Base-by-base conservation (phyloP, 495 filamentous ascomycete species). In the Aspergillus egyptiacus region DNA sequence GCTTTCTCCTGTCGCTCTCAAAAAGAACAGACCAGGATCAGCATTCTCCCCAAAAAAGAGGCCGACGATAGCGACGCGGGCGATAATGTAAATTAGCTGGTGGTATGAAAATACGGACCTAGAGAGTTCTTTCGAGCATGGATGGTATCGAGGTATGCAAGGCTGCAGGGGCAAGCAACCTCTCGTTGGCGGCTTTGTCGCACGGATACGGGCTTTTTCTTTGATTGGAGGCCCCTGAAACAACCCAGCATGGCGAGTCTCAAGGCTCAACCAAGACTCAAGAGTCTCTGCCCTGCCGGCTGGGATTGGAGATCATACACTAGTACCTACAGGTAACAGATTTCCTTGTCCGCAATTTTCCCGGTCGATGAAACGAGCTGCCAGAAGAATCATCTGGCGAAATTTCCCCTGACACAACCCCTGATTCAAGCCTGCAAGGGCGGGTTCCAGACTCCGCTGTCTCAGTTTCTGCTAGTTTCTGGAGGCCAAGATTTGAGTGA, bases 341-440 rank as follows among this genome's bases (percentile, higher is more conserved):
- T 37, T 44, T 51, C 15, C 48, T 27, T 46, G 46, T n/a, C n/a
- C 41, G 14, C 40, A 40, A 47, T 42, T 36, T 41, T 50, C 13
- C 34, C 32, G 45, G 34, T 27, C 25, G 51, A 38, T 54, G 56
- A 58, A 58, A 58, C 56, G 53, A 59, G 46, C 53, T 59, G 53
- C 56, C 56, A 56, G 36, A 46, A 45, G n/a, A n/a, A n/a, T n/a
- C n/a, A n/a, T 45, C 28, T 45, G 8, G n/a, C 15, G 20, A 35
- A 14, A 46, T 28, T n/a, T 48, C 15, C 24, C 36, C 30, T 58
- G 42, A 45, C 36, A 47, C 43, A 43, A 51, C 55, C 54, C 54
- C 49, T 53, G 41, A 50, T 42, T 38, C 50, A 32, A 32, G 55
- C 50, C n/a, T 57, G 50, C 50, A 53, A 53, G 54, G 50, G 51